Evolutionary conservation across 257 asterid genomes (phyloP).

Genomic region (Galeopsis tetrahit): DNA sequence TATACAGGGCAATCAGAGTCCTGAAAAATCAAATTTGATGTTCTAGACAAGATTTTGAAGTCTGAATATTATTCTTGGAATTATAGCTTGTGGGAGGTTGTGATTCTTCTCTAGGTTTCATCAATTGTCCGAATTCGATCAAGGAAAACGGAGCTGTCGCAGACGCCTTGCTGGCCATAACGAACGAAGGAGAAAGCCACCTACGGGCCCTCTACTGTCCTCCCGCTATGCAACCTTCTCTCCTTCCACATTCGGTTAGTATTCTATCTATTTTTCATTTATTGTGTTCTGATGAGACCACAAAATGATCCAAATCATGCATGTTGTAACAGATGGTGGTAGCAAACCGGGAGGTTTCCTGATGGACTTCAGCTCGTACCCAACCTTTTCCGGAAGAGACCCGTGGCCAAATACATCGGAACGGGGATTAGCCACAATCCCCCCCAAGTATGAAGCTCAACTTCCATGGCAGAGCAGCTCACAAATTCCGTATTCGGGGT

Average conservation of each 20-base stretch:
- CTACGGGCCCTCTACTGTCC: slow-evolving; percentile 58
- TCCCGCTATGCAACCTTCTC: slow-evolving; percentile 48
- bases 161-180: slow-evolving; percentile 91
- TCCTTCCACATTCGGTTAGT: slow-evolving; percentile 50
- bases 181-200: slow-evolving; percentile 87
- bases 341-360: slow-evolving; percentile 63
- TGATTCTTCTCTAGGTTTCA: slow-evolving; percentile 68
- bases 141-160: slow-evolving; percentile 88
- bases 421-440: slow-evolving; percentile 30
- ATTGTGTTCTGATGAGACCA: not conserved
- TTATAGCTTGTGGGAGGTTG: slow-evolving; percentile 27
- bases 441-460: slow-evolving; percentile 27
- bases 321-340: slow-evolving; percentile 49
- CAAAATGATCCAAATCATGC: not conserved
- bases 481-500: slow-evolving; percentile 38
- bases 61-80: not conserved
- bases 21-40: no score
- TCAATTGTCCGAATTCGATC: slow-evolving; percentile 80
- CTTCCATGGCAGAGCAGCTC: slow-evolving; percentile 64
- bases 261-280: not conserved
- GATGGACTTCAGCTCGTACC: slow-evolving; percentile 67
- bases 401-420: slow-evolving; percentile 52
- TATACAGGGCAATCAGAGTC: no score
- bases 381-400: slow-evolving; percentile 46
- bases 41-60: slow-evolving; percentile 14